These are phyloP conservation scores for Nemania diffusa DNA, from an alignment of 2,329 filamentous ascomycete genomes.

Conservation along the genomic window DNA sequence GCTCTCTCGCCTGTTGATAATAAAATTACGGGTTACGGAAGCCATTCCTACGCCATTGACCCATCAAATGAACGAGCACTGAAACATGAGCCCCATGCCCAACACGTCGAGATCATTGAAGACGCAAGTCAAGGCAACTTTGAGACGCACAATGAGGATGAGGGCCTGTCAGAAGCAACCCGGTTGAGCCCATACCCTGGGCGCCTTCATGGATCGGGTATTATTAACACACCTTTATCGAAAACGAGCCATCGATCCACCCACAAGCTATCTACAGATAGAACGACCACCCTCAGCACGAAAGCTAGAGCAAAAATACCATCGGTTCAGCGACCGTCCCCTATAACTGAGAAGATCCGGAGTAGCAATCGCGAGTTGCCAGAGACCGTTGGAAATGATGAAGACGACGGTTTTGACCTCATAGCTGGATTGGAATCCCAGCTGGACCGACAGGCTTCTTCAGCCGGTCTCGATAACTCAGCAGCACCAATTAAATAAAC, in stretches of 20 bases:
- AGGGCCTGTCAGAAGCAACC: background rate
- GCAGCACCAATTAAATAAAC: background rate
- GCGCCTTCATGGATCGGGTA: background rate
- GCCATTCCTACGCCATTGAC: background rate
- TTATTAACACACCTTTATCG: background rate
- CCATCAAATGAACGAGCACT: background rate
- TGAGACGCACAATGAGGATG: background rate
- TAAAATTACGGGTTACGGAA: background rate
- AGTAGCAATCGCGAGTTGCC: background rate
- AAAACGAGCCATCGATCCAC: background rate
- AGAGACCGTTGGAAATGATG: slow-evolving; percentile 7
- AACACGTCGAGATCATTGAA: background rate
- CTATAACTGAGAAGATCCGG: background rate
- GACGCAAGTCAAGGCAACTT: background rate
- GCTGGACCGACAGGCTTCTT: slow-evolving; percentile 39
- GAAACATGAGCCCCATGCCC: background rate
- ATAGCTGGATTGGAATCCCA: slow-evolving; percentile 45
- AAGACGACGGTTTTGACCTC: slow-evolving; percentile 42
- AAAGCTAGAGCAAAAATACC: background rate
- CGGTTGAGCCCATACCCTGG: background rate
- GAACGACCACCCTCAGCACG: background rate
- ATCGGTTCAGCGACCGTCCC: background rate
- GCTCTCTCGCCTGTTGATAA: background rate
- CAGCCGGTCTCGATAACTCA: background rate
- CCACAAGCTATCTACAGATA: background rate